phyloP scores from a whole-genome alignment of 1,139 yeast species.

The Taiozyma sp. region DNA sequence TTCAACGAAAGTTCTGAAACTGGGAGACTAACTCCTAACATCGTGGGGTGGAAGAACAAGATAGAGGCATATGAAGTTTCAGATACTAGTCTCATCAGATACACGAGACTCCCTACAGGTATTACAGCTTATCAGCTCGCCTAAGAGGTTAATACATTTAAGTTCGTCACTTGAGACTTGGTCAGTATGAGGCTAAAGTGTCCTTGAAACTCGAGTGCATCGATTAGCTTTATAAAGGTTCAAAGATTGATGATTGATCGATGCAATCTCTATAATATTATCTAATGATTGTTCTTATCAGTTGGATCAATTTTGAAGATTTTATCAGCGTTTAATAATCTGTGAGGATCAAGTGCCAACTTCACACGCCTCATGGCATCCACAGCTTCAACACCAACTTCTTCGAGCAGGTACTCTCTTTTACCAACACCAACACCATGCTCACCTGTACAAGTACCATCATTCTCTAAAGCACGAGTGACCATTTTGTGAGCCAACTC shows the following conservation, averaged over 20 bases:
- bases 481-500: constrained; percentile 33
- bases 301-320: constrained; percentile 52
- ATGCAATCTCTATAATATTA: neutral
- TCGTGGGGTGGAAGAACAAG: too few species aligned
- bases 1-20: too few species aligned
- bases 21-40: too few species aligned
- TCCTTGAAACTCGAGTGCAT: too few species aligned
- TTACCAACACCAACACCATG: constrained; percentile 67
- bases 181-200: too few species aligned
- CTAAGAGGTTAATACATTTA: too few species aligned
- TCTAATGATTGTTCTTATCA: constrained; percentile 27
- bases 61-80: too few species aligned
- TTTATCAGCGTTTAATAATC: constrained; percentile 58
- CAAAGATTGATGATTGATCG: neutral
- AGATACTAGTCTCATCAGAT: too few species aligned
- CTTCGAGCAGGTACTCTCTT: constrained; percentile 42
- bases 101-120: too few species aligned
- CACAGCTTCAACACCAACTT: constrained; percentile 50
- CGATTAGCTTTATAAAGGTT: too few species aligned
- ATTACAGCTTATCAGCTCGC: too few species aligned
- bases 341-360: constrained; percentile 50
- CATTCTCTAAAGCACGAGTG: constrained; percentile 34
- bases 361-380: constrained; percentile 55
- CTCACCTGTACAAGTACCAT: constrained; percentile 65
- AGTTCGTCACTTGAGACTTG: too few species aligned